A percentile compares a stretch with the other conserved stretches of the same genome.
phyloP scores from a whole-genome alignment of 768 basidiomycete species.

The Amanita inopinata region DNA sequence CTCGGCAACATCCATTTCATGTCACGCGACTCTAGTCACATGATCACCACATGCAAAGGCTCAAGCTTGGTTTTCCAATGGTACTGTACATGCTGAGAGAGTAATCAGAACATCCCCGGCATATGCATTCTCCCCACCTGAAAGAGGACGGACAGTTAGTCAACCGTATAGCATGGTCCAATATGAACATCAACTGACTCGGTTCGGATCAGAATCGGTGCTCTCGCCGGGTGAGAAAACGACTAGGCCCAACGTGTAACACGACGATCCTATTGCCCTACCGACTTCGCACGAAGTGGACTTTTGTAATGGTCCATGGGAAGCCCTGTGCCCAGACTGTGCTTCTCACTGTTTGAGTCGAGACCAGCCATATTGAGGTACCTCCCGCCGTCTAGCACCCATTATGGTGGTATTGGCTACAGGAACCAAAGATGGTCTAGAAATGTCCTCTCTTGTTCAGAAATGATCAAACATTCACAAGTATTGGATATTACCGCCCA shows the following conservation, averaged over 20 bases:
- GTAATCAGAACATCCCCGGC: too few relatives aligned
- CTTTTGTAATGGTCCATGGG: neutral
- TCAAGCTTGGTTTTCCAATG: too few relatives aligned
- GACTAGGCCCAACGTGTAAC: neutral
- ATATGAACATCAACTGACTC: too few relatives aligned
- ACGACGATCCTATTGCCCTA: neutral
- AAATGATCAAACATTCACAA: conserved; percentile 3
- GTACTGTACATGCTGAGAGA: too few relatives aligned
- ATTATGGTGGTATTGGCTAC: conserved; percentile 2
- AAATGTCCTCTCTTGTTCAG: conserved; percentile 1
- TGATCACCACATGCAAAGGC: too few relatives aligned
- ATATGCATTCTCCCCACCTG: too few relatives aligned
- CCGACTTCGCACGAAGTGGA: neutral
- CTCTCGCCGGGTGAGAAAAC: neutral
- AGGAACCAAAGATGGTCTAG: conserved; percentile 33
- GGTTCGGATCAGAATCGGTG: too few relatives aligned
- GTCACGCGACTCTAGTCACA: conserved; percentile 17
- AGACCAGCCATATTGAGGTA: conserved; percentile 18
- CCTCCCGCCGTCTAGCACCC: conserved; percentile 12
- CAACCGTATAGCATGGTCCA: too few relatives aligned
- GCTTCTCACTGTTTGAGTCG: conserved; percentile 10
- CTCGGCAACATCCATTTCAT: conserved; percentile 16
- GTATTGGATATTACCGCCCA: conserved; percentile 49
- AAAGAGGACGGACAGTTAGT: too few relatives aligned
- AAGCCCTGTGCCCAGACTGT: conserved; percentile 1